Evolutionary conservation across 176 grass and related monocot species (phyloP), one percentile per base, ranked within the genome.

Genomic region (Triticum dicoccoides): DNA sequence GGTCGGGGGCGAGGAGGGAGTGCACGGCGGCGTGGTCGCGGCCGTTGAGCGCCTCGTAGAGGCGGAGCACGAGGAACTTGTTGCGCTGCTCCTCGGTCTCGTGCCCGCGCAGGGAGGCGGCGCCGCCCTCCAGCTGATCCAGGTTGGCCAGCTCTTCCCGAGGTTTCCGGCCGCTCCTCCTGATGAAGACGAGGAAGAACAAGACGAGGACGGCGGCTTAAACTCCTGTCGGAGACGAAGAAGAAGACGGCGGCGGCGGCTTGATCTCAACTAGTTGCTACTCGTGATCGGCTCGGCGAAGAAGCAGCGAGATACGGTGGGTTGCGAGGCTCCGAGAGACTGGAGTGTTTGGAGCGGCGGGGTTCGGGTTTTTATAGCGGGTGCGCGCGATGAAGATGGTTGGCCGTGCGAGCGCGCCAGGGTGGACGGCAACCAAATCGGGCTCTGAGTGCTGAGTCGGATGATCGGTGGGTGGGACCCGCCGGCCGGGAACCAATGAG

Each of bases 1-100:
- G 80, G 93, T 98, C 96, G 0, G 93, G 81, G 1, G 82, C 83
- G 11, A 98, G 93, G 21, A 98, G 91, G 13, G 41, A 14, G 77
- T 90, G 89, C 1, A 93, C 96, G 59, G 56, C 78, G 64, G 81
- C 88, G 68, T 85, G 86, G 72, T 95, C 91, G 9, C 89, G 39
- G 14, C 2, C 69, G 86, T 90, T 87, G 34, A 98, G 76, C 20
- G 96, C 96, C 90, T 92, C 90, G 87, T 98, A 98, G 8, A 98
- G 89, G 2, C 87, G 88, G 63, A 84, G 81, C 51, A 98, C 96
- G 4, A 90, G 85, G n/a, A 78, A 84, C 82, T 83, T 78, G 89
- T 92, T 86, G 39, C 61, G 71, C 88, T 92, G 92, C 78, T 95
- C 89, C 21, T 88, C 89, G 1, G 33, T 74, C 74, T 90, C 89